Evolutionary conservation across 2,329 filamentous ascomycete species (phyloP).

Genomic region (Scolecobasidium constrictum): DNA sequence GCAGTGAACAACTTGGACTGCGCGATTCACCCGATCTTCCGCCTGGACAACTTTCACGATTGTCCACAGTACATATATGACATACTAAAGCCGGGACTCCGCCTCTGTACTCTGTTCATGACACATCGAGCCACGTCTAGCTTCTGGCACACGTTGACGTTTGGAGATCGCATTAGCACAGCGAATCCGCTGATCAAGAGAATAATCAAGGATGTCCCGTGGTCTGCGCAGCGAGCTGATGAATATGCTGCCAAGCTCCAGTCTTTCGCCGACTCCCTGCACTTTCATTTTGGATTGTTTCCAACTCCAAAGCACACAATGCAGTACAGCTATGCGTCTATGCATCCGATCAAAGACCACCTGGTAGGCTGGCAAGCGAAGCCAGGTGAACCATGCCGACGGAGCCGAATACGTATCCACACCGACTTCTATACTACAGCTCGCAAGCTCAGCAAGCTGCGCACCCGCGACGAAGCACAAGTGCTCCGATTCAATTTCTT

Average conservation of each 20-base stretch:
- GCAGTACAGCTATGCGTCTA: constrained; percentile 25
- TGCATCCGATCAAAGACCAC: constrained; percentile 26
- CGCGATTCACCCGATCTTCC: constrained; percentile 25
- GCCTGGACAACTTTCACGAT: constrained; percentile 27
- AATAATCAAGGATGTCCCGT: constrained; percentile 24
- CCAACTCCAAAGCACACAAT: constrained; percentile 17
- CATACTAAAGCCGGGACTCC: constrained; percentile 25
- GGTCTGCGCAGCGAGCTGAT: constrained; percentile 20
- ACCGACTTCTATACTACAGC: constrained; percentile 30
- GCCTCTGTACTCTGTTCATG: constrained; percentile 21
- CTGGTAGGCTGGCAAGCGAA: constrained; percentile 25
- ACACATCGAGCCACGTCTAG: constrained; percentile 24
- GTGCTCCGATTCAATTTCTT: constrained; percentile 30
- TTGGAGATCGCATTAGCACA: constrained; percentile 20
- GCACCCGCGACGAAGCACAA: constrained; percentile 27
- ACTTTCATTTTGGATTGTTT: constrained; percentile 27
- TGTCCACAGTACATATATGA: constrained; percentile 27
- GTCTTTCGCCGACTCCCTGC: constrained; percentile 23
- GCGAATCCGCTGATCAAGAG: constrained; percentile 13
- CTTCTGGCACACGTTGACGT: constrained; percentile 28
- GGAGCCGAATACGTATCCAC: constrained; percentile 26
- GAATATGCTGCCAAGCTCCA: constrained; percentile 21
- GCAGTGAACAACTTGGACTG: constrained; percentile 22
- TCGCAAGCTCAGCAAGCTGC: constrained; percentile 24
- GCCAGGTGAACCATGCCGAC: constrained; percentile 24